Percentiles rank a stretch among this genome's conserved stretches.
Evolutionary conservation across 2,329 filamentous ascomycete genomes (phyloP).

Genomic region (Alternaria alternata): DNA sequence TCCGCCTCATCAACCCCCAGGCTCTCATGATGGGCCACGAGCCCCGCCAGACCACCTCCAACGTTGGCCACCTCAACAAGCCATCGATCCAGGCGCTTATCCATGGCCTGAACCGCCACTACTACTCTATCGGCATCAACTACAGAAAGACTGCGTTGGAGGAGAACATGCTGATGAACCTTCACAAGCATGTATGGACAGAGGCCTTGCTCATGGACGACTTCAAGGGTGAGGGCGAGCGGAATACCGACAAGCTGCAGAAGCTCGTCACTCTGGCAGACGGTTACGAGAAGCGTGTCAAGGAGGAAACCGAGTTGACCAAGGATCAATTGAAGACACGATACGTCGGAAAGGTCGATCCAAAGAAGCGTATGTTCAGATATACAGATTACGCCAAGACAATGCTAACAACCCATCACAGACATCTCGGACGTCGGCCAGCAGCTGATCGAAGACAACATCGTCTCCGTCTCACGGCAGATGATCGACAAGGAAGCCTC

Average conservation of each 20-base stretch:
- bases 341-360: conserved; percentile 98
- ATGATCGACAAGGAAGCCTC: conserved; percentile 99
- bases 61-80: conserved; percentile 97
- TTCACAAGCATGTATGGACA: conserved; percentile 99
- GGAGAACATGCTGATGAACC: conserved; percentile 99
- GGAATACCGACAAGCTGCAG: conserved; percentile 88
- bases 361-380: conserved; percentile 81
- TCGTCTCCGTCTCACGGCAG: conserved; percentile 95
- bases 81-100: conserved; percentile 99
- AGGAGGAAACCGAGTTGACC: conserved; percentile 96
- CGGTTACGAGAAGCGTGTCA: conserved; percentile 97
- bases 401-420: conserved; percentile 41
- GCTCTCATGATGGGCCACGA: conserved; percentile 98
- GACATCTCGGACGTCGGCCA: conserved; percentile 95
- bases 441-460: conserved; percentile 98
- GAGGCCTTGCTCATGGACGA: conserved; percentile 97
- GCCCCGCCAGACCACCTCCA: conserved; percentile 95
- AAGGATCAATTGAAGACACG: conserved; percentile 98
- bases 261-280: conserved; percentile 87
- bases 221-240: conserved; percentile 82
- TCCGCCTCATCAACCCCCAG: conserved; percentile 97
- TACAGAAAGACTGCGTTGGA: conserved; percentile 97
- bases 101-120: conserved; percentile 96
- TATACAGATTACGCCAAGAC: not conserved
- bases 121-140: conserved; percentile 98